Base-by-base conservation (phyloP, 352 stramenopile genomes). In the Globisporangium nodosum region DNA sequence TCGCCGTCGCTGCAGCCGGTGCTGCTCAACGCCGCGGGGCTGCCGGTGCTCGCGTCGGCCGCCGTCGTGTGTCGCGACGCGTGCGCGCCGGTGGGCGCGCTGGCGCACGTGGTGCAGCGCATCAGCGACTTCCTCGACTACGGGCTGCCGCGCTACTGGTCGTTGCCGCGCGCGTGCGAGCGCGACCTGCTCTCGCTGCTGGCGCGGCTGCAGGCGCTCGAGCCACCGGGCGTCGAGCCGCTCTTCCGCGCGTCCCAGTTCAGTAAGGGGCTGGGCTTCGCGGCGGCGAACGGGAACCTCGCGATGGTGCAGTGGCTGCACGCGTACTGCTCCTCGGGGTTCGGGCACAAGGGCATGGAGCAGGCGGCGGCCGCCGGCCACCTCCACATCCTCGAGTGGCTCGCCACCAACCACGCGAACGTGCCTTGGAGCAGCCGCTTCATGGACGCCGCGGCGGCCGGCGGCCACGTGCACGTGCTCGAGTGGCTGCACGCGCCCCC, bases 291-390 rank as follows among this genome's bases (percentile, higher is more conserved):
- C 42, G 56, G 6, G 12, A 49, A 66, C 42, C 33, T 68, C 27
- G 62, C 33, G 11, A 61, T 68, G 40, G 51, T 60, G 7, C 20
- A 49, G 21, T 68, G 49, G 54, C 57, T 68, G 15, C 51, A 66
- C 47, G 57, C n/a, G 42, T 58, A 68, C 51, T 63, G 62, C 13
- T 39, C 58, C 1, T 24, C 3, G 0, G 62, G 62, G 11, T 62
- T 62, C 24, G 52, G 31, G 15, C 35, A 39, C 11, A 61, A 63
- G 18, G 62, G 59, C 16, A 62, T 68, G 53, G 60, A 67, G 31
- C 35, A 48, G 30, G 61, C 61, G 4, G 48, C 56, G 11, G 48
- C 35, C 6, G 31, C 24, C 27, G 50, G 61, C 30, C 30, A 65
- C 48, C 13, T 67, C 18, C 39, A 33, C 15, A 39, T 60, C 16